phyloP scores from a whole-genome alignment of 2,329 filamentous ascomycete genomes.

The Cryoendolithus antarcticus region DNA sequence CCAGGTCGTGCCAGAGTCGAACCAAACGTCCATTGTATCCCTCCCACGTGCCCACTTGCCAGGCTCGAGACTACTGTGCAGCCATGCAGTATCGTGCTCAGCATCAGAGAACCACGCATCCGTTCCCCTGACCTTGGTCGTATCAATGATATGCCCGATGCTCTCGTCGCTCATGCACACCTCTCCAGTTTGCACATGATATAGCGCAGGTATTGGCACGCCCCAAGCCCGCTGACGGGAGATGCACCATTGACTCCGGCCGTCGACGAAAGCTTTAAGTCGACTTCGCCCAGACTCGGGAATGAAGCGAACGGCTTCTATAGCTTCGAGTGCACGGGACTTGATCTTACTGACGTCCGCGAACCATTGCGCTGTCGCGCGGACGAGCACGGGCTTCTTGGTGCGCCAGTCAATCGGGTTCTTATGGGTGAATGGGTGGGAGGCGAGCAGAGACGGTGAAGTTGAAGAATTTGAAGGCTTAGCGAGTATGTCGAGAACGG shows the following conservation, averaged over 20 bases:
- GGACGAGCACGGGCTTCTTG: slow-evolving; percentile 78
- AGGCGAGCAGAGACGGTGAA: slow-evolving; percentile 46
- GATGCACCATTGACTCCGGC: slow-evolving; percentile 93
- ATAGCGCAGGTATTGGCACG: slow-evolving; percentile 86
- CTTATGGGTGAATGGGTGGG: slow-evolving; percentile 70
- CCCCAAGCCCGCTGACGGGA: slow-evolving; percentile 94
- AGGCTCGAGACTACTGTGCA: slow-evolving; percentile 48
- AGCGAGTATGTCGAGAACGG: slow-evolving; percentile 57
- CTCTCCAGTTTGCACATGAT: slow-evolving; percentile 47
- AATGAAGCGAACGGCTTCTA: slow-evolving; percentile 64
- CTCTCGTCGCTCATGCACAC: slow-evolving; percentile 69
- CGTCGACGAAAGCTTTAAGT: slow-evolving; percentile 73
- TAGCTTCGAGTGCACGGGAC: slow-evolving; percentile 53
- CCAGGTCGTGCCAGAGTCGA: slow-evolving; percentile 96
- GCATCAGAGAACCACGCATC: slow-evolving; percentile 91
- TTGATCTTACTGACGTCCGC: slow-evolving; percentile 82
- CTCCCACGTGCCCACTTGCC: slow-evolving; percentile 59
- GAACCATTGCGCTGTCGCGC: slow-evolving; percentile 96
- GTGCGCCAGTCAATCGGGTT: slow-evolving; percentile 98
- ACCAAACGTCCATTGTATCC: slow-evolving; percentile 99
- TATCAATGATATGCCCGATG: slow-evolving; percentile 70
- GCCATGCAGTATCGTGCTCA: slow-evolving; percentile 63
- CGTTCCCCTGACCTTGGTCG: slow-evolving; percentile 66
- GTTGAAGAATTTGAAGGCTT: slow-evolving; percentile 15
- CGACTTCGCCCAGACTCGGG: slow-evolving; percentile 62